Evolutionary conservation across 2,329 filamentous ascomycete species (phyloP).

Genomic region (Colletotrichum coccodes): DNA sequence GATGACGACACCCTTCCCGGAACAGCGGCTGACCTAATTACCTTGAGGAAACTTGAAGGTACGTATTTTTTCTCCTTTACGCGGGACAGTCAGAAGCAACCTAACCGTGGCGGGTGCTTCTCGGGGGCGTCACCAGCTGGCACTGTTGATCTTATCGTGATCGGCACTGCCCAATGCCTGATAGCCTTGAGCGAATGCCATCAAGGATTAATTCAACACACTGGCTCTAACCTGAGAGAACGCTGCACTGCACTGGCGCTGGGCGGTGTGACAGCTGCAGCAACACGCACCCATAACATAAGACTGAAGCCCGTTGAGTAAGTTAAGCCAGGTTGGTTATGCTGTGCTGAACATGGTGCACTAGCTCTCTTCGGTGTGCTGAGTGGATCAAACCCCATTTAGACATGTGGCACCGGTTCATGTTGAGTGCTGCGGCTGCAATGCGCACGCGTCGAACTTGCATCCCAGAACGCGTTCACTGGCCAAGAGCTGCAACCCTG

Average conservation of each 20-base stretch:
- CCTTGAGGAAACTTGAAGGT: too few species aligned
- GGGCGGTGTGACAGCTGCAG: background rate
- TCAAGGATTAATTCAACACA: too few species aligned
- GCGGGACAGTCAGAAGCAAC: background rate
- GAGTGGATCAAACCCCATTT: background rate
- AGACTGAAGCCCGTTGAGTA: background rate
- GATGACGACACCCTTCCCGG: slow-evolving; percentile 30
- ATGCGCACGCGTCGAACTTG: slow-evolving; percentile 25
- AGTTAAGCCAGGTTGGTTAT: background rate
- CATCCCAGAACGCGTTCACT: slow-evolving; percentile 21
- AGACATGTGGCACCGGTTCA: slow-evolving; percentile 11
- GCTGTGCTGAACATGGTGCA: background rate
- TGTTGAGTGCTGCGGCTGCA: slow-evolving; percentile 18
- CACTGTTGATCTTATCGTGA: background rate
- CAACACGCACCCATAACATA: background rate
- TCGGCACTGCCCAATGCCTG: too few species aligned
- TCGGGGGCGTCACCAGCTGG: background rate
- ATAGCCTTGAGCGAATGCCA: too few species aligned
- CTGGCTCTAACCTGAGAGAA: background rate
- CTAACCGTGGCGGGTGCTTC: background rate
- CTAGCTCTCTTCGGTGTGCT: background rate
- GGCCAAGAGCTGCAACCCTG: slow-evolving; percentile 24
- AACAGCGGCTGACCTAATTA: too few species aligned
- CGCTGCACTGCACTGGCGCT: background rate
- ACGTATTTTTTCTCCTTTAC: background rate